Evolutionary conservation across 805 yeast species (phyloP), one percentile per base, ranked within the genome.

Genomic region (Suhomyces pyralidae): DNA sequence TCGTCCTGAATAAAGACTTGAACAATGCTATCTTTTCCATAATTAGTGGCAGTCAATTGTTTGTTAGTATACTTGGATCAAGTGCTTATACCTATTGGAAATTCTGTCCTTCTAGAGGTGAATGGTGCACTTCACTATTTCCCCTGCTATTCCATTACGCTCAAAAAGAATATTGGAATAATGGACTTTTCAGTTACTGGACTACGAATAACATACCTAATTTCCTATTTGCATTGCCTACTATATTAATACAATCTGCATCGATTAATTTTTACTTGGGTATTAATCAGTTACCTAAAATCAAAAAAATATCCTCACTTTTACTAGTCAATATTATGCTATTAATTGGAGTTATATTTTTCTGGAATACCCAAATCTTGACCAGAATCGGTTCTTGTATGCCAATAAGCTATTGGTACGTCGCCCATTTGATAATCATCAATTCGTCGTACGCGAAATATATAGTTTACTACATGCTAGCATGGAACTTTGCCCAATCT

Each of bases 321-420:
- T 62, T 79, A 19, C 46, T 73, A 6, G 71, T 82, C 36, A 77
- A 80, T 54, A 51, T 62, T 3, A 55, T 78, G 0, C 76, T 84
- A 56, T 47, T 85, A 2, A 47, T 81, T 4, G 71, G 87, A 5
- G 82, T 84, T 5, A 25, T 82, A 1, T 71, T 83, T 32, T 71
- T 83, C 49, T 89, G 94, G 82, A 92, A 93, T 66, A 88, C 86
- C 36, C 99, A 93, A 67, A 90, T 92, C 34, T 75, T 93, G 52
- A 90, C 88, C 40, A 77, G 99, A 51, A 80, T 92, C 4, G 81
- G 86, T 9, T 80, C 93, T 5, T 89, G 90, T 63, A 66, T 88
- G 32, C 97, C 97, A 0, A 63, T 88, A 7, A 81, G 83, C 51
- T 79, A 83, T 58, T 89, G 96, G 96, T 85, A 83, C 63, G 60